These are phyloP conservation scores for Solanum sparsipilum DNA, from an alignment of 257 asterid genomes.

Conservation along the genomic window DNA sequence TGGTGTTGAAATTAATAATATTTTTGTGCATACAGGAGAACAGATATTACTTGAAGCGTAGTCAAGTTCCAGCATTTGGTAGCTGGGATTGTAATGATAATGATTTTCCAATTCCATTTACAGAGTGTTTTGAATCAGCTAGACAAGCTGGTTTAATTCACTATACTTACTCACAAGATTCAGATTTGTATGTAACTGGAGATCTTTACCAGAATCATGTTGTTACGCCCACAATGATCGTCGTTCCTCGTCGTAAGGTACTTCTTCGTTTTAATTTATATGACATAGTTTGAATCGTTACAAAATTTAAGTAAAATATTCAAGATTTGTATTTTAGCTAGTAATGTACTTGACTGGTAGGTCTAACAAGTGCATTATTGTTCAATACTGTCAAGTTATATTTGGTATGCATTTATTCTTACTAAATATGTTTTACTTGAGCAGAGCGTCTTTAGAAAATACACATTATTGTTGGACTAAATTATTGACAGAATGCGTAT, in stretches of 20 bases:
- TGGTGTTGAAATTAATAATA: background rate
- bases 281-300: background rate
- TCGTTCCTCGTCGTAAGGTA: conserved; percentile 9
- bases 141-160: conserved; percentile 1
- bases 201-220: conserved; percentile 10
- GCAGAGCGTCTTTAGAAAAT: background rate
- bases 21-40: background rate
- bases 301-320: background rate
- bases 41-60: conserved; percentile 1
- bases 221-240: conserved; percentile 13
- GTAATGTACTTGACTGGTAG: background rate
- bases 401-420: background rate
- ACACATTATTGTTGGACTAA: background rate
- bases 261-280: background rate
- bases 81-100: conserved; percentile 25
- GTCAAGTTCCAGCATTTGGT: conserved; percentile 74
- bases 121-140: conserved; percentile 12
- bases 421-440: background rate
- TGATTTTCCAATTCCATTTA: background rate
- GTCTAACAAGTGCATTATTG: background rate
- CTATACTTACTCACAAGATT: conserved; percentile 3
- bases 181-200: conserved; percentile 11
- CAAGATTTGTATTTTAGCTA: background rate
- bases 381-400: background rate
- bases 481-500: too few species aligned